Percentiles rank a stretch among this genome's conserved stretches.
phyloP scores from a whole-genome alignment of 202 grass and related monocot genomes.

The Carex arenaria region DNA sequence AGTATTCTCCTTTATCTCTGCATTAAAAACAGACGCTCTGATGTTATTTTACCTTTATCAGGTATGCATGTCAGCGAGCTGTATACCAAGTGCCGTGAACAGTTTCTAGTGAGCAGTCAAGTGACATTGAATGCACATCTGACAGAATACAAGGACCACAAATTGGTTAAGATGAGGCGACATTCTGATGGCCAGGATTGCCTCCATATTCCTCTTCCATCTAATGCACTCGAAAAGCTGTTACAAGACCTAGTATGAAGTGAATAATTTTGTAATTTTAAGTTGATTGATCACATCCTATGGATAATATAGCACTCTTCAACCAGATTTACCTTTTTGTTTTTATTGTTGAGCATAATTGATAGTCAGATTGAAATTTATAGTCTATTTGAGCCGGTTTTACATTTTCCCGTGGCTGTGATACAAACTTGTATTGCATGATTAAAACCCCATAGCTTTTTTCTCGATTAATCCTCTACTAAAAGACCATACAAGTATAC shows the following conservation, averaged over 20 bases:
- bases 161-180: conserved; percentile 73
- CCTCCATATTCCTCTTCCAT: conserved; percentile 71
- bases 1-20: not conserved
- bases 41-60: conserved; percentile 28
- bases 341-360: not conserved
- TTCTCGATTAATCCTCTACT: not conserved
- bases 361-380: not conserved
- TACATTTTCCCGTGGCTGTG: too few relatives aligned
- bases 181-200: conserved; percentile 91
- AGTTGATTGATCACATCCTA: not conserved
- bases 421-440: too few relatives aligned
- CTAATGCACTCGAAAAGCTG: conserved; percentile 65
- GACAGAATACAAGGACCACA: conserved; percentile 95
- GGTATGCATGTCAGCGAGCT: conserved; percentile 74
- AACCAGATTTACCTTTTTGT: not conserved
- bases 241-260: conserved; percentile 59
- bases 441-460: too few relatives aligned
- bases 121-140: conserved; percentile 85
- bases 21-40: not conserved
- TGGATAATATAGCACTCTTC: not conserved
- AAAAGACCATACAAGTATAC: not conserved
- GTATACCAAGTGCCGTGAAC: conserved; percentile 89
- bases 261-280: not conserved
- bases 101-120: conserved; percentile 88
- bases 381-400: too few relatives aligned